Conservation (phyloP, 2,329 filamentous ascomycete species). For the Shiraia sp. region DNA sequence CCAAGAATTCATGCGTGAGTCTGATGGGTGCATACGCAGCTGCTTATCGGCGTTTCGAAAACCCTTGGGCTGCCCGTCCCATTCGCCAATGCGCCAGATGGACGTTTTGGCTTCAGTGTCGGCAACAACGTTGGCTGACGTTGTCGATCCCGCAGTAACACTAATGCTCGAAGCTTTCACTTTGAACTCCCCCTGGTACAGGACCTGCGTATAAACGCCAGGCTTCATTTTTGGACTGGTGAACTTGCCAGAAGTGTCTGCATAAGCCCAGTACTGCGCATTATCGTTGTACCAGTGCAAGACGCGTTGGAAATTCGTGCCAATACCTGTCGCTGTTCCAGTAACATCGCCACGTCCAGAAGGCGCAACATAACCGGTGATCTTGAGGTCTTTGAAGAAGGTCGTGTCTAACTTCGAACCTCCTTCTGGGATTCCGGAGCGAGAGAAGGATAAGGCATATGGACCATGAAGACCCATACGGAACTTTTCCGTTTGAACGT, state of each 20-base stretch:
- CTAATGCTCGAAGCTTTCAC: conserved; percentile 53
- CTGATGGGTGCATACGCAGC: conserved; percentile 69
- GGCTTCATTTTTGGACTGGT: conserved; percentile 69
- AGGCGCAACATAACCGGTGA: conserved; percentile 62
- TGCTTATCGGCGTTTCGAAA: conserved; percentile 71
- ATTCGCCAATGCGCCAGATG: conserved; percentile 67
- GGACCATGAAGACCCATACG: conserved; percentile 68
- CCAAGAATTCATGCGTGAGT: conserved; percentile 66
- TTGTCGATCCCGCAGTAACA: conserved; percentile 56
- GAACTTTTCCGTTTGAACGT: conserved; percentile 61
- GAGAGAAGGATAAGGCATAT: conserved; percentile 64
- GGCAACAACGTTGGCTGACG: conserved; percentile 57
- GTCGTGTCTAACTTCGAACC: conserved; percentile 54
- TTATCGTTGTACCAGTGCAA: conserved; percentile 67
- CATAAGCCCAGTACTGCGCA: conserved; percentile 68
- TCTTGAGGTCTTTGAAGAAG: conserved; percentile 62
- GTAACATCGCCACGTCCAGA: conserved; percentile 62
- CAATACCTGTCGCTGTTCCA: conserved; percentile 63
- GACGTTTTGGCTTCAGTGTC: conserved; percentile 54
- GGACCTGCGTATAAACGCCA: conserved; percentile 69
- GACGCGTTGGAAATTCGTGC: conserved; percentile 57
- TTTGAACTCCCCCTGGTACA: conserved; percentile 64
- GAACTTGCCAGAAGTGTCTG: conserved; percentile 59
- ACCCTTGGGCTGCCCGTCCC: conserved; percentile 62
- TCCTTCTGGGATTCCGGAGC: conserved; percentile 57